phyloP scores from a whole-genome alignment of 495 filamentous ascomycete genomes.

The Aspergillus bridgeri region DNA sequence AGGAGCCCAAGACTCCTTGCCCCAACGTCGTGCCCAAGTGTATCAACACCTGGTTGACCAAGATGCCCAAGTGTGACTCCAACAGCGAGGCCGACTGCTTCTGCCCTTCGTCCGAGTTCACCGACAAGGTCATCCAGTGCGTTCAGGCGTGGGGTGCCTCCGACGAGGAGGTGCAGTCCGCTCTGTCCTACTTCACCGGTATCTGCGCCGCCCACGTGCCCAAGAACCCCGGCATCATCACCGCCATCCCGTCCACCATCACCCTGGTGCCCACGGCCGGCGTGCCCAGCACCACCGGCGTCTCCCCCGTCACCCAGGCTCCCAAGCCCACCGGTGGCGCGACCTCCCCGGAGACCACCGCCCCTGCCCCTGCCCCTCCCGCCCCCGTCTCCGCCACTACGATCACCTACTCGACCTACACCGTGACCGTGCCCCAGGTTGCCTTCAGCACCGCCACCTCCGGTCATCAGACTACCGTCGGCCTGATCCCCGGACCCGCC shows the following conservation, averaged over 20 bases:
- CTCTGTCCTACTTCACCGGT: conserved; percentile 82
- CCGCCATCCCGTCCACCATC: conserved; percentile 60
- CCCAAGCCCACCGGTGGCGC: conserved; percentile 23
- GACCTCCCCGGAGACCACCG: conserved; percentile 46
- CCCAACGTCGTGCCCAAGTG: conserved; percentile 79
- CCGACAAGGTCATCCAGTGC: conserved; percentile 77
- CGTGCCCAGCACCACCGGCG: conserved; percentile 13
- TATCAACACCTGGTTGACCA: conserved; percentile 84
- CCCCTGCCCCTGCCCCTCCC: conserved; percentile 17
- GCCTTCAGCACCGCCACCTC: conserved; percentile 58
- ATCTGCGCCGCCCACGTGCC: conserved; percentile 77
- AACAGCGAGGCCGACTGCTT: conserved; percentile 84
- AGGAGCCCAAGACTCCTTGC: conserved; percentile 43
- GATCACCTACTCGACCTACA: conserved; percentile 58
- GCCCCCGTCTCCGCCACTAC: conserved; percentile 54
- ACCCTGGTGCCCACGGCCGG: conserved; percentile 48
- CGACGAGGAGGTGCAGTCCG: conserved; percentile 61
- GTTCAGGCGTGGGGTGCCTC: conserved; percentile 70
- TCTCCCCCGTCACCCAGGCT: conserved; percentile 32
- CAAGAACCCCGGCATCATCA: conserved; percentile 81
- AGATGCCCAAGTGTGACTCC: conserved; percentile 68
- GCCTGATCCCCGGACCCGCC: conserved; percentile 19
- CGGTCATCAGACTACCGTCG: conserved; percentile 22
- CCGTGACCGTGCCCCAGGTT: conserved; percentile 72
- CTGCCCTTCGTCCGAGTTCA: conserved; percentile 76